phyloP scores from a whole-genome alignment of 1,284 basidiomycete species.

The Sporisorium sorghi region DNA sequence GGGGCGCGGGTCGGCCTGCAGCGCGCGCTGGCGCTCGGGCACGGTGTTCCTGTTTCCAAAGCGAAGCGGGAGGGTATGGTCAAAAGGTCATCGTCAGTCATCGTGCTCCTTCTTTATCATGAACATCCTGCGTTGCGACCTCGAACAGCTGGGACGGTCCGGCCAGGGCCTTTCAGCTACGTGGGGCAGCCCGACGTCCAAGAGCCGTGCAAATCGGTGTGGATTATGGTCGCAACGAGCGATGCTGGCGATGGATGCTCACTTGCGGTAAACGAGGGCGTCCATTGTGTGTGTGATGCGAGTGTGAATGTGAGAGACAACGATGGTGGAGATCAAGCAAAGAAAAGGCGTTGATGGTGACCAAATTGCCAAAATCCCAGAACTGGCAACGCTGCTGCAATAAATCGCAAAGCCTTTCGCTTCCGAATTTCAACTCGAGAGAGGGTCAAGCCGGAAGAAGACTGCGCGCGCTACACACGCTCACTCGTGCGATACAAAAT shows the following conservation, averaged over 20 bases:
- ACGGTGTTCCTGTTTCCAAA: conserved; percentile 57
- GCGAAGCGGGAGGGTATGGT: no score
- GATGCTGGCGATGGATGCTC: no score
- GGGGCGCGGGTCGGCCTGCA: conserved; percentile 62
- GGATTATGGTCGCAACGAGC: no score
- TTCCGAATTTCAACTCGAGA: conserved; percentile 20
- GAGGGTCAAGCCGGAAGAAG: conserved; percentile 32
- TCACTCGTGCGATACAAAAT: conserved; percentile 20
- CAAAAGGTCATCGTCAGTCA: conserved; percentile 11
- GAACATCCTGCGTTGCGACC: not conserved
- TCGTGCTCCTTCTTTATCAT: not conserved
- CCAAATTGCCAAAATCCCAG: conserved; percentile 2
- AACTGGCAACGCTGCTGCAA: conserved; percentile 7
- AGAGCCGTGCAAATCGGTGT: no score
- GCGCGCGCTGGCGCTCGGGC: conserved; percentile 61
- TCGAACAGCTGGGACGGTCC: not conserved
- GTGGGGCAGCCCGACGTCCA: no score
- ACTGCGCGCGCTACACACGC: conserved; percentile 5
- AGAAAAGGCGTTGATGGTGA: conserved; percentile 23
- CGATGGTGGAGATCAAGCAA: conserved; percentile 21
- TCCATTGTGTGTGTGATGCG: conserved; percentile 44
- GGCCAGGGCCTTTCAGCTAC: no score
- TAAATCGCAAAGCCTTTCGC: conserved; percentile 25
- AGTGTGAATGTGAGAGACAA: conserved; percentile 23
- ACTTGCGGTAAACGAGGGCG: conserved; percentile 60